Evolutionary conservation across 2,329 filamentous ascomycete genomes (phyloP).

Genomic region (Gremmenia infestans): DNA sequence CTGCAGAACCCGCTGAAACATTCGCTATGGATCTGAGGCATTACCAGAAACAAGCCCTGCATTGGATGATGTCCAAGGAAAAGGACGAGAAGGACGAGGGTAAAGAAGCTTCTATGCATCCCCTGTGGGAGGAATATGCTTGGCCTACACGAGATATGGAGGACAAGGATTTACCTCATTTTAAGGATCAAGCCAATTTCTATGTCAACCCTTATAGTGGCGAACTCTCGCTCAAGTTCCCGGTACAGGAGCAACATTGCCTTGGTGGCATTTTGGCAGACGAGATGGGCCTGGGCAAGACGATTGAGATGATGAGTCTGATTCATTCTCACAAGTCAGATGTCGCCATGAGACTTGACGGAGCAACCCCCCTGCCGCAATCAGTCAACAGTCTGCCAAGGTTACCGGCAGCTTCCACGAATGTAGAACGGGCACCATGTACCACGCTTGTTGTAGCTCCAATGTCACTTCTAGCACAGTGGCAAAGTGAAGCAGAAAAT

Average conservation of each 20-base stretch:
- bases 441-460: constrained; percentile 95
- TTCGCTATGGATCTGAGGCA: constrained; percentile 82
- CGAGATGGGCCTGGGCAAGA: constrained; percentile 97
- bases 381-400: constrained; percentile 59
- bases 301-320: constrained; percentile 95
- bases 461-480: constrained; percentile 93
- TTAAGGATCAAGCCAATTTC: constrained; percentile 67
- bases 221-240: constrained; percentile 86
- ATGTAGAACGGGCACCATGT: constrained; percentile 66
- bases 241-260: constrained; percentile 89
- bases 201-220: constrained; percentile 98
- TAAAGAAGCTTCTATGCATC: constrained; percentile 83
- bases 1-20: constrained; percentile 73
- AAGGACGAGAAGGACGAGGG: constrained; percentile 65
- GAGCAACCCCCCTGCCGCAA: constrained; percentile 11
- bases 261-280: constrained; percentile 90
- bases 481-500: constrained; percentile 92
- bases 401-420: constrained; percentile 51
- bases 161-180: constrained; percentile 64
- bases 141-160: constrained; percentile 89
- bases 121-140: constrained; percentile 90
- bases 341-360: constrained; percentile 37
- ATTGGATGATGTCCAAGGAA: constrained; percentile 97
- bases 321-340: constrained; percentile 77
- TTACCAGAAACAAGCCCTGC: constrained; percentile 90